Evolutionary conservation across 306 rosid genomes (phyloP), one percentile per base, ranked within the genome.

Genomic region (Prunus armeniaca): DNA sequence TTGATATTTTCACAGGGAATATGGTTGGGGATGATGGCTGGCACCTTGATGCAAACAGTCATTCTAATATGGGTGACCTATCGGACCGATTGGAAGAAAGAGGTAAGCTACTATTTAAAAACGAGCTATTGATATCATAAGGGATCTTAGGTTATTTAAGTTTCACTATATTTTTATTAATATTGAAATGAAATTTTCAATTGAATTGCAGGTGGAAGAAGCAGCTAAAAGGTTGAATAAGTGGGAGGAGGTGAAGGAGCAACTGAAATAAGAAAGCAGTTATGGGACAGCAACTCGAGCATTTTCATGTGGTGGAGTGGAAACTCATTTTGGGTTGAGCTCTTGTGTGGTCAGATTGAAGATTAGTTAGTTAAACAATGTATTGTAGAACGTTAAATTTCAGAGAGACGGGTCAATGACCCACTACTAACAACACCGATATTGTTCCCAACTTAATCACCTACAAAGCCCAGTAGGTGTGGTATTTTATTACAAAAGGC

Each of bases 11-110:
- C 67, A 25, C 9, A 91, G 97, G 97, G 97, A 69, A 82, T 92
- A 75, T 92, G 93, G 93, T 28, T 88, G 76, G 96, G 97, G 55
- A 90, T 92, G 93, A 66, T 87, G 0, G 87, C 87, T n/a, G 96
- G 96, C 11, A 92, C 96, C 0, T 0, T 69, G 6, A 80, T 88
- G 77, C 97, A 92, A 71, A 92, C 97, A 1, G 3, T 83, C 49
- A 88, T 92, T 72, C 72, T 92, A 30, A 0, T 85, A 2, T 88
- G 93, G 91, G 68, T 87, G 32, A 92, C 96, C 28, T 65, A 82
- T 65, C 82, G 88, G 24, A 79, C 97, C 1, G 89, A 92, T 57
- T 92, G 97, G 97, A 81, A 62, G 17, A 87, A 85, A 66, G 97
- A 92, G 96, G 97, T 86, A 77, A 38, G 43, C 43, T 38, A 38